Evolutionary conservation across 1,284 basidiomycete genomes (phyloP), one percentile per base, ranked within the genome.

Genomic region (Ceratobasidium sp.): DNA sequence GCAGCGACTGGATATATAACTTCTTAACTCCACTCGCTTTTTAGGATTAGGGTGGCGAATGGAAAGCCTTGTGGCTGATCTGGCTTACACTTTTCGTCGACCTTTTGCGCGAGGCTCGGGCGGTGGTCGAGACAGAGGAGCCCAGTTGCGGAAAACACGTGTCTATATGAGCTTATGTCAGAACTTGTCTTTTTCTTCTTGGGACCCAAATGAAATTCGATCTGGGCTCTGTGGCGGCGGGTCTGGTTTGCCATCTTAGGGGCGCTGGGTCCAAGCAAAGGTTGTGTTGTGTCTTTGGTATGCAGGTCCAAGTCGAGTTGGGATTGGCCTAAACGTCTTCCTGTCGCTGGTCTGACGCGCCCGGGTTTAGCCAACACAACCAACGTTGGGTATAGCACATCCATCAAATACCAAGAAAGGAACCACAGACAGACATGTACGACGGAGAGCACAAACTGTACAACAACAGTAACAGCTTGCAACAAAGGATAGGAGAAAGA

Each of bases 91-190:
- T 75, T 62, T 75, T 52, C 12, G 71, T 75, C 61, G 61, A 65
- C 28, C 71, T 33, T 75, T 75, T 75, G 71, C 44, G 33, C 33
- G 23, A 15, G 57, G 33, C 70, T 61, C 61, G 26, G 28, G n/a
- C n/a, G 61, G 61, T 75, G 71, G 61, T 75, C 61, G 50, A 65
- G 71, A 48, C 44, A 74, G 70, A 75, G 59, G 10, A 48, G 61
- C 50, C 71, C 71, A 20, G 64, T 65, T 73, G 23, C 17, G 54
- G 56, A 33, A 64, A 75, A 75, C 71, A 75, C 71, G 71, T 75
- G 71, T 75, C 59, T 54, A 20, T 50, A 33, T 20, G 23, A 17
- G 44, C 38, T 75, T 75, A 75, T 54, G 28, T 75, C 61, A 75
- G 54, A 12, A 4, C n/a, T n/a, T n/a, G n/a, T n/a, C n/a, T 33